These are phyloP conservation scores for Salix purpurea DNA, from an alignment of 345 rosid genomes.

Conservation along the genomic window DNA sequence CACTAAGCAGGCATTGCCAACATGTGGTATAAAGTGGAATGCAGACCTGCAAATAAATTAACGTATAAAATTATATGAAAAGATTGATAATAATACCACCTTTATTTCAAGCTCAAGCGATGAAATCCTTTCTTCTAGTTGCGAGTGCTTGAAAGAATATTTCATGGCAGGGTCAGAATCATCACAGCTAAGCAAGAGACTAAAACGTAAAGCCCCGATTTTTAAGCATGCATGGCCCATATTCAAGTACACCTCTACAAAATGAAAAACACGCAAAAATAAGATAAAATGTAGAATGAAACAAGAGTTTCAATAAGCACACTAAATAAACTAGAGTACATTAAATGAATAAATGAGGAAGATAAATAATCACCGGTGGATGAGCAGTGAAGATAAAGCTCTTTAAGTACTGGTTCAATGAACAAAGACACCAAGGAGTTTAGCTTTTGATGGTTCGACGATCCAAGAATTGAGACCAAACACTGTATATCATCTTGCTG, in stretches of 20 bases:
- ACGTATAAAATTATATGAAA: neutral
- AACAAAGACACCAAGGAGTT: slow-evolving; percentile 37
- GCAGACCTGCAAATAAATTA: neutral
- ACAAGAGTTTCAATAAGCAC: neutral
- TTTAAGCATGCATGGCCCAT: slow-evolving; percentile 69
- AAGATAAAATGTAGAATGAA: neutral
- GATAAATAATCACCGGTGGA: slow-evolving; percentile 36
- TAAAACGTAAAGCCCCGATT: slow-evolving; percentile 71
- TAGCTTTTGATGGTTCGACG: slow-evolving; percentile 60
- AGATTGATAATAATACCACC: slow-evolving; percentile 34
- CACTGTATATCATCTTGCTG: slow-evolving; percentile 44
- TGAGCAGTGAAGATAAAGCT: slow-evolving; percentile 47
- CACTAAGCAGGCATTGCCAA: neutral
- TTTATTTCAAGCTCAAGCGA: slow-evolving; percentile 64
- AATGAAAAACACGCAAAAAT: neutral
- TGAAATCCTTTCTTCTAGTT: slow-evolving; percentile 50
- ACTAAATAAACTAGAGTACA: neutral
- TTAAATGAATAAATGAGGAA: slow-evolving; percentile 8
- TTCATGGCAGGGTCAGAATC: slow-evolving; percentile 78
- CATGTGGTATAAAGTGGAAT: neutral
- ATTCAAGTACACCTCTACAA: slow-evolving; percentile 42
- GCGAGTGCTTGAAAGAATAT: slow-evolving; percentile 54
- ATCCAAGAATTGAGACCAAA: slow-evolving; percentile 47
- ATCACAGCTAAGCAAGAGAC: slow-evolving; percentile 60
- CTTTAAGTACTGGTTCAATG: slow-evolving; percentile 54